These are phyloP conservation scores for Saturnispora diversa DNA, from an alignment of 805 yeast genomes.

Conservation along the genomic window DNA sequence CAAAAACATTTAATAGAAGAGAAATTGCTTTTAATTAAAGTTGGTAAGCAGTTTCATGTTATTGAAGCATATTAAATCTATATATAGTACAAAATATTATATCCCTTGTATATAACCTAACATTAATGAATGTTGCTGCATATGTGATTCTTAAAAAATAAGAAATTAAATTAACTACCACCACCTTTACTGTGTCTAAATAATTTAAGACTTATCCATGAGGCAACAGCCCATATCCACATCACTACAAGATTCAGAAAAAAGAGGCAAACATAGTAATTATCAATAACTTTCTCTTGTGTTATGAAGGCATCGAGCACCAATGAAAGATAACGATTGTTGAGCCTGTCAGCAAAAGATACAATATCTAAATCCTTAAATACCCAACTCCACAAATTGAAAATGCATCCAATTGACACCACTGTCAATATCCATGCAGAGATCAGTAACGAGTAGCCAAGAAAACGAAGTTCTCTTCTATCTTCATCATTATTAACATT, in stretches of 20 bases:
- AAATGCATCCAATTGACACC: slow-evolving; percentile 25
- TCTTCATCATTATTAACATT: slow-evolving; percentile 7
- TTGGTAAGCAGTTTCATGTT: slow-evolving; percentile 67
- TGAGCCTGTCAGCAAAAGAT: neutral
- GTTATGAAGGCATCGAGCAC: slow-evolving; percentile 8
- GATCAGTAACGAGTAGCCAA: slow-evolving; percentile 24
- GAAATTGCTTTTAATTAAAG: slow-evolving; percentile 53
- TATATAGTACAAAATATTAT: neutral
- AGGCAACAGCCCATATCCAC: slow-evolving; percentile 65
- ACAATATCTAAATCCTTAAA: slow-evolving; percentile 10
- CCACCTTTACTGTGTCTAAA: slow-evolving; percentile 73
- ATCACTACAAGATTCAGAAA: slow-evolving; percentile 28
- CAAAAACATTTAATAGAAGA: slow-evolving; percentile 48
- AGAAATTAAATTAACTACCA: slow-evolving; percentile 26
- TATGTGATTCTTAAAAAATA: no score
- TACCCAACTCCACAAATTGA: slow-evolving; percentile 28
- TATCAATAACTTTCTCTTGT: slow-evolving; percentile 16
- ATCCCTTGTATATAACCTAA: slow-evolving; percentile 1
- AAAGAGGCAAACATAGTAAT: slow-evolving; percentile 27
- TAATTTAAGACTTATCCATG: slow-evolving; percentile 76
- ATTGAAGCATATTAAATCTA: slow-evolving; percentile 31
- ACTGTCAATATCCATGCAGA: slow-evolving; percentile 24
- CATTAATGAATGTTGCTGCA: no score
- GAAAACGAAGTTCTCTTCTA: slow-evolving; percentile 14
- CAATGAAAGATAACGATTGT: slow-evolving; percentile 7